A percentile compares a stretch with the other conserved stretches of the same genome.
Evolutionary conservation across 2,329 filamentous ascomycete species (phyloP).

Genomic region (Thyridium curvatum): DNA sequence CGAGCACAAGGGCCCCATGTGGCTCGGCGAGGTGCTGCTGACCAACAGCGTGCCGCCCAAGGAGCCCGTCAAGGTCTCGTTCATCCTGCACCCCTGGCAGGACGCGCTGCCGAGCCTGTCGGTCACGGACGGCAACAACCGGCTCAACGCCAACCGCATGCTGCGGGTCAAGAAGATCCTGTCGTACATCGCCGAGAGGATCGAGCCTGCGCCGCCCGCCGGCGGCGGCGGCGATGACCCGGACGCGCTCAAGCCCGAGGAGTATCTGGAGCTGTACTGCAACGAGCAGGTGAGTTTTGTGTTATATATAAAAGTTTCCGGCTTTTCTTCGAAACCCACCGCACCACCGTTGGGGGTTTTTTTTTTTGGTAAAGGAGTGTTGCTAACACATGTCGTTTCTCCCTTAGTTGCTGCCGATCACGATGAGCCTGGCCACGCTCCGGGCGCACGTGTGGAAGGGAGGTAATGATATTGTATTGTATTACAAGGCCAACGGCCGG

Average conservation of each 20-base stretch:
- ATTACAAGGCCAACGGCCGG: conserved; percentile 88
- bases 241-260: conserved; percentile 68
- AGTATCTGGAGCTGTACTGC: conserved; percentile 93
- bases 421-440: conserved; percentile 91
- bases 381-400: too few relatives aligned
- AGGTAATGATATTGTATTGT: conserved; percentile 83
- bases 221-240: conserved; percentile 42
- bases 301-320: too few relatives aligned
- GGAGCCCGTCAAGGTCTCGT: conserved; percentile 95
- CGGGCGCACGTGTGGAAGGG: conserved; percentile 91
- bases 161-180: conserved; percentile 91
- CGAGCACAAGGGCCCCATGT: conserved; percentile 81
- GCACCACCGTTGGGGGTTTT: too few relatives aligned
- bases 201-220: conserved; percentile 51
- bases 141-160: conserved; percentile 96
- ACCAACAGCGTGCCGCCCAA: conserved; percentile 77
- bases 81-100: conserved; percentile 77
- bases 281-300: conserved; percentile 69
- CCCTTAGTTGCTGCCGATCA: conserved; percentile 65
- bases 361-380: too few relatives aligned
- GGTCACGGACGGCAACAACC: conserved; percentile 73
- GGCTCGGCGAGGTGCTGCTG: conserved; percentile 84
- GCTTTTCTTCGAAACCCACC: too few relatives aligned
- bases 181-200: conserved; percentile 84
- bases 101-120: conserved; percentile 69